Conservation (phyloP, 2,329 filamentous ascomycete genomes). For the Trichoderma koningii region DNA sequence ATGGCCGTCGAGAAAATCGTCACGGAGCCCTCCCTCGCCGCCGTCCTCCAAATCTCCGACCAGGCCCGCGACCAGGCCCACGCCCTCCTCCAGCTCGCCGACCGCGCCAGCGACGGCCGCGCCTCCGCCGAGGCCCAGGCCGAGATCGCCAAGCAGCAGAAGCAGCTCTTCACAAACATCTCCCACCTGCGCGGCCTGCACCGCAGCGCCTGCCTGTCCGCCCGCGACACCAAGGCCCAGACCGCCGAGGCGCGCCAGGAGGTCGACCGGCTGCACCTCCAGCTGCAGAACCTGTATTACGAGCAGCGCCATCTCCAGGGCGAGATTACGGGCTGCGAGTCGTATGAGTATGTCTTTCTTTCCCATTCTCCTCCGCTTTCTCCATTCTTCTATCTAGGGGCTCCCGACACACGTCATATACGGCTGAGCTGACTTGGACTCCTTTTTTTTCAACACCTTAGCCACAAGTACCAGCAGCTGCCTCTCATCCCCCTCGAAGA, state of each 20-base stretch:
- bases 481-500: slow-evolving; percentile 82
- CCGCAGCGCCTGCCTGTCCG: slow-evolving; percentile 75
- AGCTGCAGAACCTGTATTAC: slow-evolving; percentile 94
- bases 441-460: slow-evolving; percentile 38
- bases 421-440: background rate
- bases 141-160: slow-evolving; percentile 73
- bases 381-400: too few species aligned
- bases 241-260: slow-evolving; percentile 88
- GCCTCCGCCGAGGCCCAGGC: slow-evolving; percentile 53
- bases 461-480: slow-evolving; percentile 84
- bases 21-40: slow-evolving; percentile 56
- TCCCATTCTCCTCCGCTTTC: slow-evolving; percentile 45
- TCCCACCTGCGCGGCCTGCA: slow-evolving; percentile 81
- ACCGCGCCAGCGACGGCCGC: slow-evolving; percentile 48
- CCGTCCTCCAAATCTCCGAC: slow-evolving; percentile 71
- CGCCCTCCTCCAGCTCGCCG: slow-evolving; percentile 59
- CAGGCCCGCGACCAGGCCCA: slow-evolving; percentile 73
- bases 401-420: too few species aligned
- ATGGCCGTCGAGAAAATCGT: slow-evolving; percentile 47
- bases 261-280: slow-evolving; percentile 86
- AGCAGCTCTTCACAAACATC: slow-evolving; percentile 75
- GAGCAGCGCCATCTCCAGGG: slow-evolving; percentile 88
- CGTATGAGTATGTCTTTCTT: slow-evolving; percentile 72
- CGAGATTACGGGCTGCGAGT: slow-evolving; percentile 88
- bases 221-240: slow-evolving; percentile 80